A percentile compares a stretch with the other conserved stretches of the same genome.
Evolutionary conservation across 1,139 yeast genomes (phyloP).

Genomic region (Tardiomyces digboiensis): DNA sequence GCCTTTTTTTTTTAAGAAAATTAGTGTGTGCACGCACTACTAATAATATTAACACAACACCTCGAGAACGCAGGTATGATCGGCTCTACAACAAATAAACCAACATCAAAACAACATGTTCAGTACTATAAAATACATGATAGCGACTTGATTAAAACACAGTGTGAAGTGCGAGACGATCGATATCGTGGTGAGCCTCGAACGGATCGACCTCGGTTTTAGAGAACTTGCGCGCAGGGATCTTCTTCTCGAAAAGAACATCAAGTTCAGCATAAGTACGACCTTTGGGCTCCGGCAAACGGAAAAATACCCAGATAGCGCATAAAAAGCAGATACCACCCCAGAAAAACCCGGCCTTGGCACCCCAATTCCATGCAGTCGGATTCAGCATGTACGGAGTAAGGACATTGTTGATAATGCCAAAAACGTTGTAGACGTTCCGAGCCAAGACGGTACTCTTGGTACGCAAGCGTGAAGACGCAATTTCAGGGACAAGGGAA

Average conservation of each 20-base stretch:
- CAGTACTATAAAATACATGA: no score
- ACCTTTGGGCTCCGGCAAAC: conserved; percentile 33
- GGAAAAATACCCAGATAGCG: conserved; percentile 31
- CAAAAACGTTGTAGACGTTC: conserved; percentile 32
- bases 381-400: conserved; percentile 55
- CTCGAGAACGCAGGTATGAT: no score
- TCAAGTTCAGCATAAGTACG: conserved; percentile 38
- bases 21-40: no score
- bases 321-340: conserved; percentile 35
- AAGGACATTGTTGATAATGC: conserved; percentile 36
- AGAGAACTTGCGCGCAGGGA: not conserved
- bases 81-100: no score
- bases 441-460: conserved; percentile 49
- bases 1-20: no score
- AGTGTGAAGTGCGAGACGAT: not conserved
- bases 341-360: conserved; percentile 52
- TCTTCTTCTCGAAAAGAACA: conserved; percentile 19
- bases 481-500: conserved; percentile 48
- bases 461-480: conserved; percentile 45
- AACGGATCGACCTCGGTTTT: conserved; percentile 2
- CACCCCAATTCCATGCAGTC: conserved; percentile 47
- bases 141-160: not conserved
- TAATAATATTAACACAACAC: no score
- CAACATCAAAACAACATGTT: no score
- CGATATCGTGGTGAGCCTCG: conserved; percentile 1